A percentile compares a stretch with the other conserved stretches of the same genome.
Evolutionary conservation across 1,284 basidiomycete genomes (phyloP).

Genomic region (Moesziomyces antarcticus): DNA sequence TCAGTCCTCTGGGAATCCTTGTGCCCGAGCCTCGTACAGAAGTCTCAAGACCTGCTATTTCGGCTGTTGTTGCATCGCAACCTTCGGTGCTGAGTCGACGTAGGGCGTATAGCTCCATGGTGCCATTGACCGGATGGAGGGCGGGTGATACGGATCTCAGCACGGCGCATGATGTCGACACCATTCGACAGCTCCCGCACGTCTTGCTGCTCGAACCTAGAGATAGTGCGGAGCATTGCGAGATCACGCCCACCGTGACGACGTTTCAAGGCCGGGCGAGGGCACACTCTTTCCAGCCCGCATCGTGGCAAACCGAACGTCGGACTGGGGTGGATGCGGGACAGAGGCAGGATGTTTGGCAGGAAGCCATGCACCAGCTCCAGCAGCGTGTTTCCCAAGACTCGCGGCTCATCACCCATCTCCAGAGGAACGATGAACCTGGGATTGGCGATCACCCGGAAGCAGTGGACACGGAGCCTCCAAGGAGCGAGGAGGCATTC

Average conservation of each 20-base stretch:
- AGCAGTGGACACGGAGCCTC: too few relatives aligned
- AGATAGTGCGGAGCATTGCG: background rate
- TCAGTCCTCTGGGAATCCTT: conserved; percentile 27
- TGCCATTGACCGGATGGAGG: conserved; percentile 33
- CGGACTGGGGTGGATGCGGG: background rate
- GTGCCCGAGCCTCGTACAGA: conserved; percentile 4
- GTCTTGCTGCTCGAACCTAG: conserved; percentile 9
- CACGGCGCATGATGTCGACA: background rate
- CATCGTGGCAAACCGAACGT: too few relatives aligned
- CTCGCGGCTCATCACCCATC: background rate
- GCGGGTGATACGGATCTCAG: conserved; percentile 12
- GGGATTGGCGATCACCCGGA: too few relatives aligned
- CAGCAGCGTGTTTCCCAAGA: conserved; percentile 4
- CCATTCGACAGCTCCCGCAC: conserved; percentile 7
- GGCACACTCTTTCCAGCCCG: conserved; percentile 17
- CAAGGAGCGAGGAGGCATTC: too few relatives aligned
- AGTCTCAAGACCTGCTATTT: too few relatives aligned
- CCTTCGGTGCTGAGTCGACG: conserved; percentile 1
- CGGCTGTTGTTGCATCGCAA: too few relatives aligned
- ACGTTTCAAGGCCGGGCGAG: conserved; percentile 21
- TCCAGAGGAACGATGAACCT: background rate
- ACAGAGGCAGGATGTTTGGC: conserved; percentile 13
- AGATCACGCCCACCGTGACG: conserved; percentile 29
- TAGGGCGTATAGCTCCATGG: conserved; percentile 32
- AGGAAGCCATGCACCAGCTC: conserved; percentile 20